Evolutionary conservation across 1,139 yeast species (phyloP), one percentile per base, ranked within the genome.

Genomic region (Pichia sp.): DNA sequence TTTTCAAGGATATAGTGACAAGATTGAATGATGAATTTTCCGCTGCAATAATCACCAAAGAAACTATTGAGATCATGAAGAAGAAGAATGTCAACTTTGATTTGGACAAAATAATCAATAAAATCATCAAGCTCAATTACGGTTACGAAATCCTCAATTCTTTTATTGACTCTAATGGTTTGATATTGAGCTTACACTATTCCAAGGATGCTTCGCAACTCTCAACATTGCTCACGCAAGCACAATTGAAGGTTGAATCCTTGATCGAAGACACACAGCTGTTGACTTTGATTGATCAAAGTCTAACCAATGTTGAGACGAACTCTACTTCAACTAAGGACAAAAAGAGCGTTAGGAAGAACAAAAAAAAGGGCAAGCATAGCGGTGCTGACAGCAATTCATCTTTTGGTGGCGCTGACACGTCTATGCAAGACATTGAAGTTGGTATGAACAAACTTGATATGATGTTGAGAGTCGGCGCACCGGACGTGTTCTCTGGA

Each of bases 101-200:
- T 45, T 55, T 71, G 47, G 69, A 70, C 40, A 58, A 60, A 27
- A 63, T 78, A 38, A 63, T 67, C 14, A 54, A 56, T 23, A 60
- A 67, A 29, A 61, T 69, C 39, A 51, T 66, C 22, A 52, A 52
- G 27, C 49, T 68, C 33, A 68, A 69, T 41, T 67, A 67, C 44
- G 80, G 83, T 19, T 78, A 78, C 72, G 69, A 66, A 38, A 58
- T 82, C 19, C 60, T 81, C 36, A 74, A 79, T 36, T 67, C 77
- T 23, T 67, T 82, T 31, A 68, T 83, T 38, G 93, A 82, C 55
- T 77, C 83, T 6, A 82, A 80, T 37, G 93, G 93, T 1, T 59
- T 82, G 31, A 74, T 80, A 50, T 72, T 58, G 35, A 51, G 59
- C 43, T 46, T 58, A 35, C 59, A 57, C 30, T 58, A 56, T 35